Evolutionary conservation across 1,139 yeast species (phyloP).

Genomic region (Taiozyma sp.): DNA sequence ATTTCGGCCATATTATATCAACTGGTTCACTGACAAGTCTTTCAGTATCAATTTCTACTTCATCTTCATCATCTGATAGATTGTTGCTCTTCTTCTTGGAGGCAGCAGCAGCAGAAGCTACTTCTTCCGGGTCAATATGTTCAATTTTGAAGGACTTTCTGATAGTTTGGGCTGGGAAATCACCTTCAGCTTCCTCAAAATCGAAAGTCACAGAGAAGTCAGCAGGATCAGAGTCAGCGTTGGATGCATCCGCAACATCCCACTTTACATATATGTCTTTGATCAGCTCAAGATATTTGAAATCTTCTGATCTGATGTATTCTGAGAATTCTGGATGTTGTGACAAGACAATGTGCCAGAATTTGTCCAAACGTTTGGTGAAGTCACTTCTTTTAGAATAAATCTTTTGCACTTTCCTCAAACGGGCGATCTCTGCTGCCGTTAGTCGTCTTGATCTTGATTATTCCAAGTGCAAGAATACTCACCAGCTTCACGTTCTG

Average conservation of each 20-base stretch:
- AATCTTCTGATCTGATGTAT: slow-evolving; percentile 60
- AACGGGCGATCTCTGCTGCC: slow-evolving; percentile 36
- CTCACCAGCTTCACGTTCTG: slow-evolving; percentile 25
- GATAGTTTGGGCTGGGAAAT: slow-evolving; percentile 46
- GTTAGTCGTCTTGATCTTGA: slow-evolving; percentile 1
- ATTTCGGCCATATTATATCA: slow-evolving; percentile 55
- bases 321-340: slow-evolving; percentile 77
- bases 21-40: slow-evolving; percentile 46
- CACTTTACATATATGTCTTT: slow-evolving; percentile 52
- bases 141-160: slow-evolving; percentile 49
- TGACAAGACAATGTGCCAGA: slow-evolving; percentile 75
- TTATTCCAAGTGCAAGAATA: neutral
- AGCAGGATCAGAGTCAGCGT: slow-evolving; percentile 32
- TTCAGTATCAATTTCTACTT: slow-evolving; percentile 45
- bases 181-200: slow-evolving; percentile 36
- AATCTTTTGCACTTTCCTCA: slow-evolving; percentile 45
- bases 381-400: slow-evolving; percentile 45
- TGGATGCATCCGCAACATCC: slow-evolving; percentile 34
- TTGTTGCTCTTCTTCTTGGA: slow-evolving; percentile 3
- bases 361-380: slow-evolving; percentile 49
- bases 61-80: slow-evolving; percentile 25
- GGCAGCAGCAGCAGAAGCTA: neutral
- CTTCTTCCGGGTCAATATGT: slow-evolving; percentile 25
- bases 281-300: slow-evolving; percentile 60
- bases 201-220: slow-evolving; percentile 54